Conservation (phyloP, 169 alveolate species). For the Neospora caninum region DNA sequence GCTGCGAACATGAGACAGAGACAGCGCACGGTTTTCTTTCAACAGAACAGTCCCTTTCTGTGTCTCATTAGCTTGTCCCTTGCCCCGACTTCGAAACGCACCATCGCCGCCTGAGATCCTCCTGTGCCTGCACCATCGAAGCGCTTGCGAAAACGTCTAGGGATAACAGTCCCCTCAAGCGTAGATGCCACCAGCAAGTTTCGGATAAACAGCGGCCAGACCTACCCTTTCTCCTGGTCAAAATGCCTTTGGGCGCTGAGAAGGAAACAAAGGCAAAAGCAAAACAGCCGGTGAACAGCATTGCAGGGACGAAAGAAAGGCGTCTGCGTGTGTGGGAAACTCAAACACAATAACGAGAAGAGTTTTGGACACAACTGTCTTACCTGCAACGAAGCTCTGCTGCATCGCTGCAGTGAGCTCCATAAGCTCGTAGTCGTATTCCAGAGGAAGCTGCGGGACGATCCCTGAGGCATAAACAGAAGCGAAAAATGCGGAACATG, state of each 20-base stretch:
- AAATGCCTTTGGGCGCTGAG: neutral
- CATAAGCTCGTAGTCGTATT: slow-evolving; percentile 11
- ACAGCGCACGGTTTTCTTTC: neutral
- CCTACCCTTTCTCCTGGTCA: neutral
- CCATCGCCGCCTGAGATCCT: no score
- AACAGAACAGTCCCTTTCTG: no score
- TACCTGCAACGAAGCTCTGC: neutral
- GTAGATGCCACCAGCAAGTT: no score
- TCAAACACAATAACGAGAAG: neutral
- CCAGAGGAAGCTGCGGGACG: neutral
- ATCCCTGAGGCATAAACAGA: neutral
- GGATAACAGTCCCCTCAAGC: no score
- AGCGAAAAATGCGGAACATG: neutral
- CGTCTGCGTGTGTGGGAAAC: neutral
- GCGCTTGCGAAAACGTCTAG: no score
- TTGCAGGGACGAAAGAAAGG: neutral
- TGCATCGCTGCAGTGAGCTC: slow-evolving; percentile 18
- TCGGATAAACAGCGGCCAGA: neutral
- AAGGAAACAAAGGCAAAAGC: neutral
- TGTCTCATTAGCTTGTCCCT: no score
- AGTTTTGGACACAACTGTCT: neutral
- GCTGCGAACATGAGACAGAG: neutral
- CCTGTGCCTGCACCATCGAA: no score
- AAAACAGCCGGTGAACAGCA: neutral
- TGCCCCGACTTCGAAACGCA: no score